Base-by-base conservation (phyloP, 1,284 basidiomycete genomes). In the Ustilago loliicola region DNA sequence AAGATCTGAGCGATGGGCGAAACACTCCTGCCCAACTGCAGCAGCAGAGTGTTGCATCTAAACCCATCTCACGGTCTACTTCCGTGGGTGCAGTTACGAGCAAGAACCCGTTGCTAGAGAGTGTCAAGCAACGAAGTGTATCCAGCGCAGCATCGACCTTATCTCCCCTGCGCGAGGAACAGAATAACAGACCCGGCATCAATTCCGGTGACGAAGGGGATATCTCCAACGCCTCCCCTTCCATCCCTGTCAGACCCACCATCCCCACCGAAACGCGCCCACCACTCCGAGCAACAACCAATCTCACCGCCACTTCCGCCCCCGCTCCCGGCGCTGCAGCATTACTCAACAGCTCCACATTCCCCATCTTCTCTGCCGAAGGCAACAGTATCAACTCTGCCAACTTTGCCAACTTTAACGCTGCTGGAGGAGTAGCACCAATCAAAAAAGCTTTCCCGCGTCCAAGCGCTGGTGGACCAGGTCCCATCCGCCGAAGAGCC, bases 401-500 rank as follows among this genome's bases (percentile, higher is more conserved):
- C 4, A n/a, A n/a, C n/a, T 19, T 34, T 2, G 55, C 62, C 52
- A 45, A 30, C 17, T n/a, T n/a, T n/a, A n/a, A n/a, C n/a, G n/a
- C n/a, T n/a, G n/a, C n/a, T n/a, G n/a, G n/a, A n/a, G n/a, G n/a
- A n/a, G 61, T 19, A 1, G 64, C 61, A 1, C 64, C 73, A 10
- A 54, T 58, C 3, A 67, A 70, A 19, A 77, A 77, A 51, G 57
- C 74, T 11, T 77, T 77, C 38, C 74, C 74, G 0, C n/a, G 66
- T 2, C 74, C 74, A 4, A 66, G 61, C 21, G 74, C 74, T 2
- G 74, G 74, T 19, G 74, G 74, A 19, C 74, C 74, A 1, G 74
- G 74, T 1, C 74, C 74, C 2, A 69, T 77, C 4, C 29, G 72
- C 2, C 10, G 69, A 9, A 42, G 68, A 2, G 21, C 61, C 1